Evolutionary conservation across 306 rosid genomes (phyloP), one percentile per base, ranked within the genome.

Genomic region (Trifolium dubium): DNA sequence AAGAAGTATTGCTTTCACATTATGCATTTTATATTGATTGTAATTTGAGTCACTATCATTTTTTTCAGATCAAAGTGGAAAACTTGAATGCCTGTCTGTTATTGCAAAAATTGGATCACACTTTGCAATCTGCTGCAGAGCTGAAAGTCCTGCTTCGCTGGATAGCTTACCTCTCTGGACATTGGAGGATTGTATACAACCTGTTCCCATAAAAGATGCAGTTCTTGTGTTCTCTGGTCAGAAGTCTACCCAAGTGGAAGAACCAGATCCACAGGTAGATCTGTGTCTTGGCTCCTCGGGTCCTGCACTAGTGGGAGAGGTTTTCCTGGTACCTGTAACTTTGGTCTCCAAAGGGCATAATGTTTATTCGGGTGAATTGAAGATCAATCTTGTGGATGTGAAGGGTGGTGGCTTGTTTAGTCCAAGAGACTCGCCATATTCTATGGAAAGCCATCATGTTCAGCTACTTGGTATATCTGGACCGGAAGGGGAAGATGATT

Each of bases 361-460:
- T 50, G 86, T 94, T 79, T 79, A 83, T 81, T 85, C 88, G 15
- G 99, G 97, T 28, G 99, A 92, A 76, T 83, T 94, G 84, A 94
- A 94, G 88, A 94, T 94, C 84, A 94, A 94, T 85, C 87, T 94
- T 66, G 97, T 92, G 79, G 99, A 94, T 87, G 95, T 92, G 15
- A 85, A 77, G 77, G 97, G 99, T 43, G 97, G 92, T 77, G 95
- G 92, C 53, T 87, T 94, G 83, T 89, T 84, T 88, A 92, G 99
- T 84, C 99, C 97, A 8, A 92, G 95, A 83, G 99, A 89, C 64
- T 60, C 87, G 77, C 69, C 80, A 17, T 17, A 74, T 23, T 80
- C 90, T 64, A 6, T 34, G 70, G 95, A 88, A 43, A 84, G 78
- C 81, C 92, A 88, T 84, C 96, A 94, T 69, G 99, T 94, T 73